phyloP scores from a whole-genome alignment of 2,329 filamentous ascomycete species.

The Waltergamsia citrina region DNA sequence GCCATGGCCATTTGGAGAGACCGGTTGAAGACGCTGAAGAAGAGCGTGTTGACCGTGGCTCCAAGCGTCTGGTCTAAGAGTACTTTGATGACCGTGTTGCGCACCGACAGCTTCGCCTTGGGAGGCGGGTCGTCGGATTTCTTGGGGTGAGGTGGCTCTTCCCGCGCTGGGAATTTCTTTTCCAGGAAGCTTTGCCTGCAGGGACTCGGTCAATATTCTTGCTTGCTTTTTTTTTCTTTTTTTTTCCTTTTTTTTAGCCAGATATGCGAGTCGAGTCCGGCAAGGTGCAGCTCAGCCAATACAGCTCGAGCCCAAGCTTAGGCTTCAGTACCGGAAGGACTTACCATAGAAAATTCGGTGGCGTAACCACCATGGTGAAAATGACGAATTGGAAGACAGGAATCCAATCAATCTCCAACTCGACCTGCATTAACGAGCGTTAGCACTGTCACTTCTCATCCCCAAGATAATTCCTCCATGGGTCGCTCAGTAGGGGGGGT shows the following conservation, averaged over 20 bases:
- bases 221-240: background rate
- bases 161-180: constrained; percentile 59
- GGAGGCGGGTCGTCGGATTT: constrained; percentile 28
- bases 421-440: constrained; percentile 33
- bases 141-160: constrained; percentile 24
- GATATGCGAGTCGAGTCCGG: too few species aligned
- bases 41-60: constrained; percentile 53
- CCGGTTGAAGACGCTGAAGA: constrained; percentile 52
- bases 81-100: constrained; percentile 60
- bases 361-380: constrained; percentile 63
- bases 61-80: constrained; percentile 60
- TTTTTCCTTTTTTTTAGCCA: too few species aligned
- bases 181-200: constrained; percentile 68
- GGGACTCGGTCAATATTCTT: too few species aligned
- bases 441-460: background rate
- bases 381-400: constrained; percentile 69
- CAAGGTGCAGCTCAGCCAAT: background rate
- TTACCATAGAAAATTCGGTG: constrained; percentile 77
- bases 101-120: constrained; percentile 41
- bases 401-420: constrained; percentile 53
- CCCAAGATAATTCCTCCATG: background rate
- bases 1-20: constrained; percentile 42
- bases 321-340: constrained; percentile 10
- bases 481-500: background rate
- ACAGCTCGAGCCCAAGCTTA: background rate